Evolutionary conservation across 2,329 filamentous ascomycete species (phyloP).

Genomic region (Neopestalotiopsis sp.): DNA sequence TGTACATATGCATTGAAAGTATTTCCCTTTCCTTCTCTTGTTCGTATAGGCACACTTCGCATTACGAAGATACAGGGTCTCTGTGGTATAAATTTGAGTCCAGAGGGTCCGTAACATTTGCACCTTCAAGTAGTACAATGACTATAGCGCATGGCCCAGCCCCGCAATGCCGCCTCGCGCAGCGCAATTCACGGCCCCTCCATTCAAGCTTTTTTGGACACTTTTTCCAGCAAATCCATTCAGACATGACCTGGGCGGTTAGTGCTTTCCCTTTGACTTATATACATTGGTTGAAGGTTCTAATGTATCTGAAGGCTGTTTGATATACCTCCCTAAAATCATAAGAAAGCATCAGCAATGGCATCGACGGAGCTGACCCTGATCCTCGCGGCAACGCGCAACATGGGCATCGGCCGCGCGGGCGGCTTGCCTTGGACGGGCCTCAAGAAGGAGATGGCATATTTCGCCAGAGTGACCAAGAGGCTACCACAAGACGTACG

Average conservation of each 20-base stretch:
- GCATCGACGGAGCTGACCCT: constrained; percentile 73
- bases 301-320: not conserved
- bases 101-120: no score
- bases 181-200: not conserved
- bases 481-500: constrained; percentile 55
- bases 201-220: not conserved
- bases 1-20: no score
- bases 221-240: not conserved
- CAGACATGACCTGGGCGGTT: no score
- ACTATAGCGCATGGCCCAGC: not conserved
- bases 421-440: constrained; percentile 88
- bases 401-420: constrained; percentile 84
- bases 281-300: not conserved
- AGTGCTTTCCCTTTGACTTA: not conserved
- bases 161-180: not conserved
- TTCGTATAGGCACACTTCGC: no score
- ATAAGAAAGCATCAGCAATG: constrained; percentile 16
- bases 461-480: constrained; percentile 90
- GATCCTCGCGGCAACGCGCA: constrained; percentile 89
- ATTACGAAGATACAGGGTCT: no score
- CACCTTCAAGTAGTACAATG: not conserved
- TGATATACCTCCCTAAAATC: not conserved
- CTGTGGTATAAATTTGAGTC: no score
- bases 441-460: constrained; percentile 89
- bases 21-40: no score